phyloP scores from a whole-genome alignment of 768 basidiomycete genomes.

The Polyporus arcularius region DNA sequence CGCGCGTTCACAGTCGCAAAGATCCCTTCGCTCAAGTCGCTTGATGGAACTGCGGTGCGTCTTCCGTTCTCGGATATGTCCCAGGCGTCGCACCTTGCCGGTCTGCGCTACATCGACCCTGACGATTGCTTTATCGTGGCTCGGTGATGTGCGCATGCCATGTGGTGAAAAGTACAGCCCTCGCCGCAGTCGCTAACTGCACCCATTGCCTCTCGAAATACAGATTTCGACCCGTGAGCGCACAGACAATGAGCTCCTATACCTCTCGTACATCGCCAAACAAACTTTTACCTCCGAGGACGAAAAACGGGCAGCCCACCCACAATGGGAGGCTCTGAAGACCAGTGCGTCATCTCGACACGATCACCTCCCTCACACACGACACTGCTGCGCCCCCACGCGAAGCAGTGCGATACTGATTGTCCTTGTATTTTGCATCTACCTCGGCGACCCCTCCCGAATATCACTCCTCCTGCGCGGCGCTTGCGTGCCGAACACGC shows the following conservation, averaged over 20 bases:
- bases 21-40: slow-evolving; percentile 57
- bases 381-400: background rate
- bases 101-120: too few species aligned
- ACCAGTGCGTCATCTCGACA: slow-evolving; percentile 45
- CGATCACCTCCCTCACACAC: background rate
- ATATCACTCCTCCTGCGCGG: background rate
- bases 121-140: too few species aligned
- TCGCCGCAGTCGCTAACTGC: slow-evolving; percentile 11
- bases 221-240: slow-evolving; percentile 75
- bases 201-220: background rate
- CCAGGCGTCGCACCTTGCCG: background rate
- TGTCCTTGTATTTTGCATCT: background rate
- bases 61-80: slow-evolving; percentile 3
- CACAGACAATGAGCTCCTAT: slow-evolving; percentile 81
- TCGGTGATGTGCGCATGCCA: too few species aligned
- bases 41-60: slow-evolving; percentile 69
- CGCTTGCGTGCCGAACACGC: background rate
- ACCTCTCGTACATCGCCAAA: slow-evolving; percentile 65
- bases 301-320: slow-evolving; percentile 52
- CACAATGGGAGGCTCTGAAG: slow-evolving; percentile 66
- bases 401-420: background rate
- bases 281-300: slow-evolving; percentile 42
- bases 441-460: background rate
- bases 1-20: slow-evolving; percentile 69
- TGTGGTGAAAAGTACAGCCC: too few species aligned